Evolutionary conservation across 345 rosid species (phyloP), one percentile per base, ranked within the genome.

Genomic region (Salix exigua): DNA sequence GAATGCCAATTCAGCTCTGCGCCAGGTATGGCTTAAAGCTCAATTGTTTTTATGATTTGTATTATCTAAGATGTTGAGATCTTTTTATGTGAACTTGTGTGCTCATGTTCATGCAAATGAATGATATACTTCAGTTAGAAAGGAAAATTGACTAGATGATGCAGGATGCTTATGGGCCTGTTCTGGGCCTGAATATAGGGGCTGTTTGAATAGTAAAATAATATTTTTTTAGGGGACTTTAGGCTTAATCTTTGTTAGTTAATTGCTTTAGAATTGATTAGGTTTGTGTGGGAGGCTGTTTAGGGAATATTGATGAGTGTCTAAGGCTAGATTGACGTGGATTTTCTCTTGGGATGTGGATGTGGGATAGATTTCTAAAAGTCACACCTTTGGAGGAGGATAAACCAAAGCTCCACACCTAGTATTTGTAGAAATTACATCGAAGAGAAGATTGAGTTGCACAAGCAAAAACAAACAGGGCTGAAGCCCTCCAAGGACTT

Each of bases 1-100:
- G 86, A 96, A 94, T 83, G 89, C 92, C 26, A 92, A 92, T 85
- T 64, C 91, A 55, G 97, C 96, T 75, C 76, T 96, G 68, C 92
- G 94, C 30, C 94, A 96, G 89, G 99, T 96, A 79, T 71, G 80
- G 8, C 28, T 55, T 72, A 8, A 42, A 11, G 35, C 28, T n/a
- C 16, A 58, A n/a, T 25, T 11, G 10, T 23, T 25, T 4, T 10
- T 7, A 7, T 21, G 60, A 4, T 13, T 23, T 23, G 25, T 23
- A n/a, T 58, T 58, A 58, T n/a, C 5, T 5, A 58, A 10, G 26
- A 9, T 25, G 10, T 10, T 58, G 63, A 58, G 26, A 26, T 23
- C 26, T n/a, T 58, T 4, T 68, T 1, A 19, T n/a, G 17, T n/a
- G n/a, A 12, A 58, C 55, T 4, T 33, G 50, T 58, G 62, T 4